Conservation (phyloP, 2,329 filamentous ascomycete species). For the Emergomyces pasteurianus region DNA sequence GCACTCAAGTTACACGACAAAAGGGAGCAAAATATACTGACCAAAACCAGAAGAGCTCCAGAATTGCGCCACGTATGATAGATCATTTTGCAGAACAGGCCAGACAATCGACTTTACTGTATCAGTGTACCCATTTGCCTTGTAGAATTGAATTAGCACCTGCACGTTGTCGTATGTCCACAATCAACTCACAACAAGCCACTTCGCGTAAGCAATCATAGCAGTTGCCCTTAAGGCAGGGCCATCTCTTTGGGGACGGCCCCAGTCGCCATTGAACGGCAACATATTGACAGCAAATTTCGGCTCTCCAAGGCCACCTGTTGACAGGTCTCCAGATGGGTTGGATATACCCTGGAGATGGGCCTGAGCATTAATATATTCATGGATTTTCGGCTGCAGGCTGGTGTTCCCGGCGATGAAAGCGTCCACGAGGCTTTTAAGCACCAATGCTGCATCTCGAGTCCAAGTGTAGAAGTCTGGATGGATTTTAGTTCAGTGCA, state of each 20-base stretch:
- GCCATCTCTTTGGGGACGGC: constrained; percentile 53
- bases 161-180: neutral
- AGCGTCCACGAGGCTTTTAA: constrained; percentile 58
- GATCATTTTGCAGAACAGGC: constrained; percentile 64
- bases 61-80: constrained; percentile 61
- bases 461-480: constrained; percentile 70
- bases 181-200: constrained; percentile 42
- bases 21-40: constrained; percentile 3
- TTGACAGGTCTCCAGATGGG: constrained; percentile 47
- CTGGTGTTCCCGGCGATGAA: constrained; percentile 49
- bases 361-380: constrained; percentile 57
- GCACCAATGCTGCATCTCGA: constrained; percentile 59
- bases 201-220: constrained; percentile 41
- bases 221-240: constrained; percentile 23
- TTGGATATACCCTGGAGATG: constrained; percentile 54
- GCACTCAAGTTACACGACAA: neutral
- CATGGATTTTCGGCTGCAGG: constrained; percentile 51
- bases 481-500: neutral
- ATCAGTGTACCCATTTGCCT: constrained; percentile 40
- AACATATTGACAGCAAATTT: constrained; percentile 56
- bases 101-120: constrained; percentile 48
- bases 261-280: constrained; percentile 57
- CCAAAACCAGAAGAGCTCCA: constrained; percentile 52
- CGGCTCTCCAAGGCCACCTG: constrained; percentile 53
- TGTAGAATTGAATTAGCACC: neutral